A percentile compares a stretch with the other conserved stretches of the same genome.
These are phyloP conservation scores for Dactylellina leptospora DNA, from an alignment of 2,329 filamentous ascomycete species.

Conservation along the genomic window DNA sequence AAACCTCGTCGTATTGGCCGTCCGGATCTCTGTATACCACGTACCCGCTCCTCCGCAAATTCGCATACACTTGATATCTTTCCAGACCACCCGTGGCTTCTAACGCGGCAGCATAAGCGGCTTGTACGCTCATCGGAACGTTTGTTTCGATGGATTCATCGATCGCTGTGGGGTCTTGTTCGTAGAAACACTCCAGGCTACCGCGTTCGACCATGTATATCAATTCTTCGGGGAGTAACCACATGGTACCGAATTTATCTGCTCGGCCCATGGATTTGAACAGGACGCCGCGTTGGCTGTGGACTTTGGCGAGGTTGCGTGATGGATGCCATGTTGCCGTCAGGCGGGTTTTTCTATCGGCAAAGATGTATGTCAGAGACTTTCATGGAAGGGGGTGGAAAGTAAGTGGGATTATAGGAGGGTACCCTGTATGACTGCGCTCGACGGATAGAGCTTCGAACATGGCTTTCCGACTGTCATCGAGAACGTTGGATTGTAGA, in stretches of 20 bases:
- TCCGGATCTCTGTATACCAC: slow-evolving; percentile 64
- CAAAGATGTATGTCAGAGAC: neutral
- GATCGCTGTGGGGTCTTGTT: slow-evolving; percentile 63
- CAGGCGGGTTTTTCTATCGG: slow-evolving; percentile 54
- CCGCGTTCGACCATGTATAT: slow-evolving; percentile 89
- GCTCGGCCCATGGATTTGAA: slow-evolving; percentile 79
- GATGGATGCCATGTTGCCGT: slow-evolving; percentile 61
- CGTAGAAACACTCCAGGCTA: slow-evolving; percentile 79
- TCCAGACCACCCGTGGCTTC: slow-evolving; percentile 68
- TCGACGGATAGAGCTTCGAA: slow-evolving; percentile 76
- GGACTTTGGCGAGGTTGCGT: slow-evolving; percentile 72
- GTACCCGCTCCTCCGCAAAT: slow-evolving; percentile 84
- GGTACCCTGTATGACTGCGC: slow-evolving; percentile 52
- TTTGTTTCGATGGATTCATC: slow-evolving; percentile 52
- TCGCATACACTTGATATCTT: slow-evolving; percentile 86
- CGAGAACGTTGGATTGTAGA: slow-evolving; percentile 79
- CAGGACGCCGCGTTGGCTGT: slow-evolving; percentile 75
- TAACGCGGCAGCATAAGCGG: slow-evolving; percentile 73
- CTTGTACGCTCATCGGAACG: slow-evolving; percentile 88
- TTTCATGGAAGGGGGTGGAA: neutral
- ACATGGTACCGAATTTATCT: slow-evolving; percentile 72
- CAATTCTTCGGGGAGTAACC: slow-evolving; percentile 90
- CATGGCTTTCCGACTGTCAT: slow-evolving; percentile 85
- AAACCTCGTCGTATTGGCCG: slow-evolving; percentile 50
- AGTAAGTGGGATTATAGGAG: neutral